Evolutionary conservation across 1,284 basidiomycete species (phyloP).

Genomic region (Ceratobasidium sp.): DNA sequence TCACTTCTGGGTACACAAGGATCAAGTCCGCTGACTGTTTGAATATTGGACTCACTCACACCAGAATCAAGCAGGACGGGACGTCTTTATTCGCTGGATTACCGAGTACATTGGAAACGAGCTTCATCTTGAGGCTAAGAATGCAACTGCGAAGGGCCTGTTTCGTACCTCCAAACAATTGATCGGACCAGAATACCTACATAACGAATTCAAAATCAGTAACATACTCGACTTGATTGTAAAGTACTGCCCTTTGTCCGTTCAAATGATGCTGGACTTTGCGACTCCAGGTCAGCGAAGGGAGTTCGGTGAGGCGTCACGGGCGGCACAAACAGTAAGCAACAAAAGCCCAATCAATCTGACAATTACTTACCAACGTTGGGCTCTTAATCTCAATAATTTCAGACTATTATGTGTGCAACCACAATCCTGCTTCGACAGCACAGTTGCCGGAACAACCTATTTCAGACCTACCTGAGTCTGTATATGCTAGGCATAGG

Average conservation of each 20-base stretch:
- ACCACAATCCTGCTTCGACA: conserved; percentile 50
- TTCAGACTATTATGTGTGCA: conserved; percentile 4
- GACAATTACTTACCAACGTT: neutral
- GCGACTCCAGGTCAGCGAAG: neutral
- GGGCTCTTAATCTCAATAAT: neutral
- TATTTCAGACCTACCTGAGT: conserved; percentile 51
- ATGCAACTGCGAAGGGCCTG: neutral
- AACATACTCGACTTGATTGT: neutral
- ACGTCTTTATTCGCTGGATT: neutral
- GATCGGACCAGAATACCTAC: conserved; percentile 12
- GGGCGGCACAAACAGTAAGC: conserved; percentile 3
- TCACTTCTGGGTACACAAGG: neutral
- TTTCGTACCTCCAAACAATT: neutral
- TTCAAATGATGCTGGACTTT: conserved; percentile 19
- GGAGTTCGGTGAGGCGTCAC: conserved; percentile 11
- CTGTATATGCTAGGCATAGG: conserved; percentile 56
- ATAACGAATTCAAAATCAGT: conserved; percentile 5
- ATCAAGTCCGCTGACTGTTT: neutral
- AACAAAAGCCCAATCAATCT: conserved; percentile 1
- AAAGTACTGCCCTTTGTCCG: neutral
- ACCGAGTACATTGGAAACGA: neutral
- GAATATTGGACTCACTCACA: conserved; percentile 8
- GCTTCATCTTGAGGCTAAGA: conserved; percentile 10
- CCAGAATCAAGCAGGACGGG: neutral
- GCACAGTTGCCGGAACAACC: conserved; percentile 55